Evolutionary conservation across 148 eudicot genomes (phyloP).

Genomic region (Fagopyrum tataricum): DNA sequence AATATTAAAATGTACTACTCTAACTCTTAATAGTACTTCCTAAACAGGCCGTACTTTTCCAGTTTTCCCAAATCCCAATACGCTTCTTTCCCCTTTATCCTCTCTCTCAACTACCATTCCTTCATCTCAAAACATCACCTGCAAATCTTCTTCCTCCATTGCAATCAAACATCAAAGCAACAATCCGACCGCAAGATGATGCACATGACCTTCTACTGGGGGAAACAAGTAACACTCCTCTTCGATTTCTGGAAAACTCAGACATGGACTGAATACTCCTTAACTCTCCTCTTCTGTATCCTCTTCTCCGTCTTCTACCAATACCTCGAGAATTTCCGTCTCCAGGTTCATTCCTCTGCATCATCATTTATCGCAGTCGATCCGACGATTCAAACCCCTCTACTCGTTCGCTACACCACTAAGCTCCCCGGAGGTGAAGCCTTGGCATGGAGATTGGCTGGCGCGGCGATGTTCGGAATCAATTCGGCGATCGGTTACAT

Average conservation of each 20-base stretch:
- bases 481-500: slow-evolving; percentile 36
- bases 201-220: slow-evolving; percentile 70
- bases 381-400: slow-evolving; percentile 5
- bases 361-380: neutral
- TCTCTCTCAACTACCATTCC: slow-evolving; percentile 11
- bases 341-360: slow-evolving; percentile 5
- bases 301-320: slow-evolving; percentile 43
- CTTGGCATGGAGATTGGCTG: slow-evolving; percentile 13
- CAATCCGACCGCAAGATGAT: slow-evolving; percentile 29
- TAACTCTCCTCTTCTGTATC: slow-evolving; percentile 38
- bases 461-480: slow-evolving; percentile 33
- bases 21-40: neutral
- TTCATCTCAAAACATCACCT: neutral
- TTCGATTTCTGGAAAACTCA: slow-evolving; percentile 48
- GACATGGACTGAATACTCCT: slow-evolving; percentile 29
- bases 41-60: neutral
- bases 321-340: slow-evolving; percentile 42
- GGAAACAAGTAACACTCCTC: slow-evolving; percentile 28
- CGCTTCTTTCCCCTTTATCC: neutral
- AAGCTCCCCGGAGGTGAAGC: neutral
- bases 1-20: neutral
- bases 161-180: neutral
- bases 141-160: neutral
- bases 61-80: slow-evolving; percentile 2
- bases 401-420: slow-evolving; percentile 9